Conservation (phyloP, 208 protist species). For the Crithidia bombi region DNA sequence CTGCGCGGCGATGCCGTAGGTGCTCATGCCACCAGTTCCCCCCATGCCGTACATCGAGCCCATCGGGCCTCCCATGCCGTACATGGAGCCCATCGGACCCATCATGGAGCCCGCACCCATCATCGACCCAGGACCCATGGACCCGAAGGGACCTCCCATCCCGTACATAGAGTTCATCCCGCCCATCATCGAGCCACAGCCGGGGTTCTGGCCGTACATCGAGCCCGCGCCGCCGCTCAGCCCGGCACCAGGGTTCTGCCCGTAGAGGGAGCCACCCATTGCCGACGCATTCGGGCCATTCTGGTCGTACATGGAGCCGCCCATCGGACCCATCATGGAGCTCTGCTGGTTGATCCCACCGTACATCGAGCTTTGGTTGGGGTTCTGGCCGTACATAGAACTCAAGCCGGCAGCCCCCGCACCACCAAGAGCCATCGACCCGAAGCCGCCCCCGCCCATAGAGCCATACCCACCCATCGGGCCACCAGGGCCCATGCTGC, state of each 20-base stretch:
- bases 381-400: too few relatives aligned
- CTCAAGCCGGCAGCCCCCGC: constrained; percentile 8
- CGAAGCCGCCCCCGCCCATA: constrained; percentile 24
- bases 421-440: constrained; percentile 8
- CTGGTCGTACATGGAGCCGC: constrained; percentile 43
- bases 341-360: background rate
- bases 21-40: constrained; percentile 37
- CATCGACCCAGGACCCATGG: constrained; percentile 8
- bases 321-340: constrained; percentile 19
- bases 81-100: constrained; percentile 23
- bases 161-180: constrained; percentile 27
- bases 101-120: constrained; percentile 36
- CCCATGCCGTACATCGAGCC: constrained; percentile 32
- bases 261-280: constrained; percentile 30
- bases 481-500: constrained; percentile 27
- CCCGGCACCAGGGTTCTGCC: constrained; percentile 33
- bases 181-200: too few relatives aligned
- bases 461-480: constrained; percentile 21
- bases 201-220: constrained; percentile 19
- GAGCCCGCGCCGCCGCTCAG: too few relatives aligned
- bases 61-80: constrained; percentile 21
- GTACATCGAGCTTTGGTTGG: constrained; percentile 20
- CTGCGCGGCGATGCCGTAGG: constrained; percentile 56
- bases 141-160: too few relatives aligned
- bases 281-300: background rate